Conservation (phyloP, 2,329 filamentous ascomycete genomes). For the Colletotrichum lindemuthianum region DNA sequence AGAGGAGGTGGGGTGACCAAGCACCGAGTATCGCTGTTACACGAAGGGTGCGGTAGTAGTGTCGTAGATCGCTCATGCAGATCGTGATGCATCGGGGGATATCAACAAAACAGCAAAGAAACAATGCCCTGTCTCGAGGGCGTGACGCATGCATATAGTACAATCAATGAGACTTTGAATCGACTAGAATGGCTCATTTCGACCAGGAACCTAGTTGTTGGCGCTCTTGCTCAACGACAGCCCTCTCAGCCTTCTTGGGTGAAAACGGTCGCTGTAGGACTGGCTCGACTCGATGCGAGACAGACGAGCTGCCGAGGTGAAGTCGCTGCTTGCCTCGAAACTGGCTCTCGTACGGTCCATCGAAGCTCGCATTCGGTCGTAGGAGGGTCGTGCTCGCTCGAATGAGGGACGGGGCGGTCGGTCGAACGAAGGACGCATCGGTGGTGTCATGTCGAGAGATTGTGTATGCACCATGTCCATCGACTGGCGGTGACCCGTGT, state of each 20-base stretch:
- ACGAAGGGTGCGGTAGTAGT: conserved; percentile 28
- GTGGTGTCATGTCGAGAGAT: conserved; percentile 39
- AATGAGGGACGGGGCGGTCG: conserved; percentile 61
- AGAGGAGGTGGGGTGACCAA: conserved; percentile 26
- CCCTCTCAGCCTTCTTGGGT: conserved; percentile 52
- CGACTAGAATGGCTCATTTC: neutral
- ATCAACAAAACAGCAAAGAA: conserved; percentile 47
- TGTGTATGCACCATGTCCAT: conserved; percentile 56
- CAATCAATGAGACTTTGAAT: conserved; percentile 39
- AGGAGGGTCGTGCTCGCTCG: conserved; percentile 82
- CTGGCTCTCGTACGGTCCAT: conserved; percentile 87
- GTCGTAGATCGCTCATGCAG: conserved; percentile 61
- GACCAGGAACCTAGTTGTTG: conserved; percentile 44
- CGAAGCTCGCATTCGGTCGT: conserved; percentile 84
- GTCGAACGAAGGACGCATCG: conserved; percentile 38
- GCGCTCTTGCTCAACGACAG: conserved; percentile 55
- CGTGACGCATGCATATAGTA: conserved; percentile 33
- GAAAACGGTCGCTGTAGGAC: conserved; percentile 50
- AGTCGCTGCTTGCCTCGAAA: conserved; percentile 89
- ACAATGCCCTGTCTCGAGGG: conserved; percentile 19
- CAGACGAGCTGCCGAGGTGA: conserved; percentile 88
- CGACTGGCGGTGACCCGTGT: conserved; percentile 74
- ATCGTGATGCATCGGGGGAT: conserved; percentile 55
- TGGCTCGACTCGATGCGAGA: conserved; percentile 82
- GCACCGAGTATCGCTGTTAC: conserved; percentile 34